phyloP scores from a whole-genome alignment of 139 green algal species.

The Chlamydomonas asymmetrica region DNA sequence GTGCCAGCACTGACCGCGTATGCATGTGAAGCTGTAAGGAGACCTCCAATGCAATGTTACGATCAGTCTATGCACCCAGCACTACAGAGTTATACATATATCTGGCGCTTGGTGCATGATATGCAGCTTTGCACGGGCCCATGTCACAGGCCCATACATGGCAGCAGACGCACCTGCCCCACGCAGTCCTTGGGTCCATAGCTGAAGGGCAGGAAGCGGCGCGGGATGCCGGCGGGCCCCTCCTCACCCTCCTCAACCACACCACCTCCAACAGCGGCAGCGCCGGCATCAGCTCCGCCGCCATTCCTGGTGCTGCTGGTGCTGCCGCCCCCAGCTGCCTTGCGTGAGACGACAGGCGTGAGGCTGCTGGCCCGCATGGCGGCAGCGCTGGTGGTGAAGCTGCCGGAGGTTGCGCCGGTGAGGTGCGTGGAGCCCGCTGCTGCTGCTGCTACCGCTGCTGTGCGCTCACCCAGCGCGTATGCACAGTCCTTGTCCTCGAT shows the following conservation, averaged over 20 bases:
- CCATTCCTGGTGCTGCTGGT: no score
- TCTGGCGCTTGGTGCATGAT: not conserved
- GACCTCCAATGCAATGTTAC: no score
- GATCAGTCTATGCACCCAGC: not conserved
- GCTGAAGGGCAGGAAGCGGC: conserved; percentile 23
- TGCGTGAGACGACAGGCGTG: no score
- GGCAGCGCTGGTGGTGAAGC: no score
- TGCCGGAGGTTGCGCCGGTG: not conserved
- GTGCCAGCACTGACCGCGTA: not conserved
- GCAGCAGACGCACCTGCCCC: not conserved
- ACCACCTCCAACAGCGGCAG: not conserved
- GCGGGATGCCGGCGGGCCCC: no score
- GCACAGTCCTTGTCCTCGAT: conserved; percentile 8
- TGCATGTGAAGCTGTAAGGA: not conserved
- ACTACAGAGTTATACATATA: not conserved
- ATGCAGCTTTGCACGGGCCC: conserved; percentile 14
- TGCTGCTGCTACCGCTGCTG: not conserved
- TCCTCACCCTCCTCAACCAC: no score
- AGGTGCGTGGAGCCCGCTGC: not conserved
- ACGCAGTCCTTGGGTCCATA: conserved; percentile 31
- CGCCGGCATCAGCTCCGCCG: not conserved
- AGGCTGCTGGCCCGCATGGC: no score
- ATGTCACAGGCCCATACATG: not conserved
- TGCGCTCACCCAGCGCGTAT: not conserved
- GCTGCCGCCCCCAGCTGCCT: no score